These are phyloP conservation scores for Lojkania enalia DNA, from an alignment of 2,329 filamentous ascomycete genomes.

Conservation along the genomic window DNA sequence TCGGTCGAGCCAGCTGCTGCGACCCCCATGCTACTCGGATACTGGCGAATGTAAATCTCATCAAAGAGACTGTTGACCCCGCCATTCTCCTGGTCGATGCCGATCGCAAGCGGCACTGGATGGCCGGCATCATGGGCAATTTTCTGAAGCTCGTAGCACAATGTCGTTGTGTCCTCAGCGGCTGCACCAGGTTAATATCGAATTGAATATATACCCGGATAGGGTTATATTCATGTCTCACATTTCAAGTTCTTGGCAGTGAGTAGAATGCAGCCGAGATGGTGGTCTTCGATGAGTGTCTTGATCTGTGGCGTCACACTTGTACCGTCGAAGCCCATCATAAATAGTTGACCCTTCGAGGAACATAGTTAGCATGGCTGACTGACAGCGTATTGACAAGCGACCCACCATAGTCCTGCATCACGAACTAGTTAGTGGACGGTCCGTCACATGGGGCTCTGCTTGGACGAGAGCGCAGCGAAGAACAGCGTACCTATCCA, in stretches of 20 bases:
- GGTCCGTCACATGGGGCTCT: constrained; percentile 29
- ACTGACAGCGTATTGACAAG: constrained; percentile 17
- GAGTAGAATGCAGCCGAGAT: constrained; percentile 84
- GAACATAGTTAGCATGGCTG: constrained; percentile 31
- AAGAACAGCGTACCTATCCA: constrained; percentile 68
- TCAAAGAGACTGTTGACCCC: constrained; percentile 97
- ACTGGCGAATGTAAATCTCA: constrained; percentile 93
- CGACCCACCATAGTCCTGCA: constrained; percentile 50
- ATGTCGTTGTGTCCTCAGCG: constrained; percentile 82
- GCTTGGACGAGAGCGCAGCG: constrained; percentile 22
- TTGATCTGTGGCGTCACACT: constrained; percentile 81
- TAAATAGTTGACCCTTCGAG: constrained; percentile 76
- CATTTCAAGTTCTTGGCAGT: constrained; percentile 86
- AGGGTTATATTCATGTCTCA: constrained; percentile 46
- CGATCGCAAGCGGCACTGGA: constrained; percentile 84
- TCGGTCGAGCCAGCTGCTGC: constrained; percentile 87
- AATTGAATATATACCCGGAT: neutral
- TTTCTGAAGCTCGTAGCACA: constrained; percentile 89
- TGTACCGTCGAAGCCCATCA: constrained; percentile 86
- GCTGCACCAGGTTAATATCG: constrained; percentile 56
- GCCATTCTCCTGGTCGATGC: constrained; percentile 95
- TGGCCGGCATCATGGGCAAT: constrained; percentile 91
- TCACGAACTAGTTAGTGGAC: constrained; percentile 41
- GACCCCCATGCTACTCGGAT: constrained; percentile 94
- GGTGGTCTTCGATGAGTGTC: constrained; percentile 77